phyloP scores from a whole-genome alignment of 768 basidiomycete species.

The Chiua virens region DNA sequence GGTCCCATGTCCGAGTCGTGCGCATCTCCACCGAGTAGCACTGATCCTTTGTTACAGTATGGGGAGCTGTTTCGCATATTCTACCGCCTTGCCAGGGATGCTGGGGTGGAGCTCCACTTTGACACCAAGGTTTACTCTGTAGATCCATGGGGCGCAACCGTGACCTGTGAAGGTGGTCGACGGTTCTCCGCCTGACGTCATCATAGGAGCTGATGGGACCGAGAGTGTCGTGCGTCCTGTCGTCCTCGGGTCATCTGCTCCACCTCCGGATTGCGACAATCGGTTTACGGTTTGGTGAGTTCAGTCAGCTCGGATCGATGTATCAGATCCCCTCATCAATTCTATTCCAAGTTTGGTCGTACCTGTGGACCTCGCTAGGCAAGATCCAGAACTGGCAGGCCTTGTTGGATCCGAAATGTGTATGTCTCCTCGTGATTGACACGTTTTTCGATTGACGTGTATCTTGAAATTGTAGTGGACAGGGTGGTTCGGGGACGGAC shows the following conservation, averaged over 20 bases:
- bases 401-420: slow-evolving; percentile 9
- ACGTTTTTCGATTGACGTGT: background rate
- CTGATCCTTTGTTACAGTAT: slow-evolving; percentile 38
- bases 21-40: background rate
- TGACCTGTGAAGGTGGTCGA: slow-evolving; percentile 41
- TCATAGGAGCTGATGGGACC: slow-evolving; percentile 65
- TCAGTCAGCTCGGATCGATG: background rate
- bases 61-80: slow-evolving; percentile 50
- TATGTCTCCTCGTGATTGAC: background rate
- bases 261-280: slow-evolving; percentile 12
- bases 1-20: slow-evolving; percentile 14
- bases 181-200: slow-evolving; percentile 46
- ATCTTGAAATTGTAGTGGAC: slow-evolving; percentile 22
- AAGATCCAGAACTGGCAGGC: slow-evolving; percentile 17
- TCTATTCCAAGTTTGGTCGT: slow-evolving; percentile 9
- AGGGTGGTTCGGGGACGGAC: slow-evolving; percentile 23
- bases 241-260: slow-evolving; percentile 21
- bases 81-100: slow-evolving; percentile 43
- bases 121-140: slow-evolving; percentile 36
- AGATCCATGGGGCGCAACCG: slow-evolving; percentile 30
- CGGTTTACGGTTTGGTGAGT: slow-evolving; percentile 17
- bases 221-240: slow-evolving; percentile 41
- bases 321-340: background rate
- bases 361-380: slow-evolving; percentile 15
- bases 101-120: slow-evolving; percentile 49